Conservation (phyloP, 192 early-diverging fungal species). For the Gryganskiella cystojenkinii region DNA sequence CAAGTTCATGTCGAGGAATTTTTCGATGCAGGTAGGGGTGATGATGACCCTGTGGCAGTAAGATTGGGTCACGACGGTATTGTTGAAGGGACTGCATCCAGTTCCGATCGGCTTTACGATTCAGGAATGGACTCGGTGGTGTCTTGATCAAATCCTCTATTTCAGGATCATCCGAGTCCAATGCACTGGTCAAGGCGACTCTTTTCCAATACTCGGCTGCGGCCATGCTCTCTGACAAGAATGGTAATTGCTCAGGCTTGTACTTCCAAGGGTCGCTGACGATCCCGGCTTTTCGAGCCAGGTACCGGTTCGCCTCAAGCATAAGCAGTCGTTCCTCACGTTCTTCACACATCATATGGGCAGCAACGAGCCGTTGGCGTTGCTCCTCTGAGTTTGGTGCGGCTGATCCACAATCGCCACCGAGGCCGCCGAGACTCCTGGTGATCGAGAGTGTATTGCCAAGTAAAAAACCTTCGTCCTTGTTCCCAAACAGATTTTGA, state of each 20-base stretch:
- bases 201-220: constrained; percentile 28
- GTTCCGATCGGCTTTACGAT: constrained; percentile 4
- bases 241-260: neutral
- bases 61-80: neutral
- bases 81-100: constrained; percentile 40
- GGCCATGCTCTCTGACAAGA: constrained; percentile 8
- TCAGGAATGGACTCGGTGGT: constrained; percentile 34
- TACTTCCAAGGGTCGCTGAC: neutral
- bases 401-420: neutral
- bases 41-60: neutral
- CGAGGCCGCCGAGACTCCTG: constrained; percentile 1
- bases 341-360: constrained; percentile 31
- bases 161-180: neutral
- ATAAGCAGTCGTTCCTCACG: constrained; percentile 34
- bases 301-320: constrained; percentile 28
- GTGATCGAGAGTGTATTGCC: neutral
- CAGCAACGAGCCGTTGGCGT: constrained; percentile 11
- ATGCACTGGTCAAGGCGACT: constrained; percentile 20
- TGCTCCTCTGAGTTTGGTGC: neutral
- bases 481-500: too few species aligned
- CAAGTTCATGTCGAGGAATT: neutral
- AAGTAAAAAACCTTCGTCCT: too few species aligned
- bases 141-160: neutral
- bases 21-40: too few species aligned
- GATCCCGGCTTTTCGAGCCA: constrained; percentile 3